Evolutionary conservation across 2,329 filamentous ascomycete genomes (phyloP), one percentile per base, ranked within the genome.

Genomic region (Epichloe gansuensis): DNA sequence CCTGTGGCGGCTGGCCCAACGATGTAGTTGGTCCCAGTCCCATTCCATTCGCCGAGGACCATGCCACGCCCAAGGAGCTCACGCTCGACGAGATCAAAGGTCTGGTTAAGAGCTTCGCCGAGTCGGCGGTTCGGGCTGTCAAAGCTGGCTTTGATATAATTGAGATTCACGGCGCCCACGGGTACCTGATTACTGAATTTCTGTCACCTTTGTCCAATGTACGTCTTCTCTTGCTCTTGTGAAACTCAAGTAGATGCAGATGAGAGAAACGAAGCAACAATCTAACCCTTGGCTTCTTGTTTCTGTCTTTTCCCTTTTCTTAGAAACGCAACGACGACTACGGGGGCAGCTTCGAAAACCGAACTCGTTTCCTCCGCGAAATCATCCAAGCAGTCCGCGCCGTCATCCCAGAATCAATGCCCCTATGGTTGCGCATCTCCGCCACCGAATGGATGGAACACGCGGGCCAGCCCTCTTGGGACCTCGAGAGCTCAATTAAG

Each of bases 371-470:
- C 85, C 0, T 75, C 76, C 1, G 73, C 73, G 48, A 91, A 91
- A 28, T 51, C 41, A 34, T 48, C 3, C 78, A 86, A 21, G 66
- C 79, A 8, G 75, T 80, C 0, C 76, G 88, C 6, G 70, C 73
- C 1, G 75, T 72, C 0, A 84, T 90, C 0, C 85, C 85, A 0
- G 69, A 81, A 4, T 65, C 70, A 1, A 86, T 86, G 78, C 87
- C 87, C 0, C 71, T 91, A 0, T 83, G 90, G 62, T 70, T 88
- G 8, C 80, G 87, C 23, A 77, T 91, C 58, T 83, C 78, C n/a
- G 85, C 82, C 0, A 83, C 82, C 0, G 87, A 91, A 61, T 90
- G 84, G 83, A 74, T 91, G 0, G 83, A 88, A 13, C 25, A 31
- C 6, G 31, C 45, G 9, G 41, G 34, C 4, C 35, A 44, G 31